phyloP scores from a whole-genome alignment of 305 asterid genomes.

The Solanum aculeatissimum region DNA sequence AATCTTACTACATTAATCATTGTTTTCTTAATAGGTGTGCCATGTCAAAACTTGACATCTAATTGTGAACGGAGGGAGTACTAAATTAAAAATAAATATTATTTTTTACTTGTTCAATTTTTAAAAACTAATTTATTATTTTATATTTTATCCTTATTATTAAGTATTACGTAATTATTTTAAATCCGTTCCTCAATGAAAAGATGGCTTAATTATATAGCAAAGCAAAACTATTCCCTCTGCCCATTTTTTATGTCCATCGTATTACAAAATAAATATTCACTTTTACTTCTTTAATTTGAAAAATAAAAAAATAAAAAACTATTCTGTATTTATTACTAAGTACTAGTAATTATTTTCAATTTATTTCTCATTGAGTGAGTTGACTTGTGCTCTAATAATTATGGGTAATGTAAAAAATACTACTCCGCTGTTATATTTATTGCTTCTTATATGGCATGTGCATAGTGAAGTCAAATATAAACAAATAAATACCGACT shows the following conservation, averaged over 20 bases:
- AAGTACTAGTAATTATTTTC: background rate
- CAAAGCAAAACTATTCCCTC: no score
- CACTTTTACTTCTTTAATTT: background rate
- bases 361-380: background rate
- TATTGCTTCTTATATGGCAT: background rate
- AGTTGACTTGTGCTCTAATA: background rate
- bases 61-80: no score
- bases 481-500: background rate
- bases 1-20: no score
- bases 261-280: background rate
- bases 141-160: background rate
- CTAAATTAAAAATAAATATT: no score
- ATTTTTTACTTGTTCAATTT: no score
- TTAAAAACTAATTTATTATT: background rate
- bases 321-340: background rate
- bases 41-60: no score
- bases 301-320: background rate
- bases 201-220: background rate
- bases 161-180: background rate
- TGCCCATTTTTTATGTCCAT: accelerated
- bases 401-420: background rate
- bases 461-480: background rate
- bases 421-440: background rate
- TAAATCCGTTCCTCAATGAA: background rate
- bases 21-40: no score